Conservation (phyloP, 768 basidiomycete genomes). For the Cystobasidium onofrii region DNA sequence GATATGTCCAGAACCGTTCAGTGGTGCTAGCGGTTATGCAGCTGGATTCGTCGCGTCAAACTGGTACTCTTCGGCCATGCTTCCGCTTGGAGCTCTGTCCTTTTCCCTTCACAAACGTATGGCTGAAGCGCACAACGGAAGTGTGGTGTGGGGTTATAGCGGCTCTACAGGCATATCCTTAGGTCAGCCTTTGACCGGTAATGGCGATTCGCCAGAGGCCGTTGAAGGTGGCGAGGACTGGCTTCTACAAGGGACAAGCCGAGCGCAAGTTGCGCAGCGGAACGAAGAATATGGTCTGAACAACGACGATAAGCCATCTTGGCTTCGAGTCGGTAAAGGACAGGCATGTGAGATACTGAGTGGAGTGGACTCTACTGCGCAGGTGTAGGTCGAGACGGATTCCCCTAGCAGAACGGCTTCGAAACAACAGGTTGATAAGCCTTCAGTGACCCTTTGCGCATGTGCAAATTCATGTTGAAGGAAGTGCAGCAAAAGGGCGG, state of each 20-base stretch:
- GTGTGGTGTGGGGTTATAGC: background rate
- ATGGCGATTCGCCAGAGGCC: background rate
- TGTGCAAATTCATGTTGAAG: slow-evolving; percentile 14
- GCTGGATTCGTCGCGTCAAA: slow-evolving; percentile 14
- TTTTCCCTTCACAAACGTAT: slow-evolving; percentile 11
- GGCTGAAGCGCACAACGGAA: background rate
- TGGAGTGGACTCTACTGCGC: slow-evolving; percentile 6
- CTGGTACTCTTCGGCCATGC: slow-evolving; percentile 17
- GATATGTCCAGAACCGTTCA: background rate
- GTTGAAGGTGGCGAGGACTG: slow-evolving; percentile 15
- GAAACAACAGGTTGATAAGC: background rate
- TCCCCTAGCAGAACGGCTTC: background rate
- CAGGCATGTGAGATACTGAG: slow-evolving; percentile 15
- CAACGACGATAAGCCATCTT: background rate
- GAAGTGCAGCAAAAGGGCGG: background rate
- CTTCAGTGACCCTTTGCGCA: background rate
- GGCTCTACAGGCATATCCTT: slow-evolving; percentile 13
- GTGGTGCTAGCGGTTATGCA: slow-evolving; percentile 18
- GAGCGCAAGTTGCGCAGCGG: background rate
- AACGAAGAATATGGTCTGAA: background rate
- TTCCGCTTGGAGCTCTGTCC: slow-evolving; percentile 11
- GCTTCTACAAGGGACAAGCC: slow-evolving; percentile 21
- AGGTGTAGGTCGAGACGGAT: slow-evolving; percentile 10
- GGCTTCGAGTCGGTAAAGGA: background rate
- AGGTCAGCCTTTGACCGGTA: background rate